Evolutionary conservation across 352 stramenopile species (phyloP), one percentile per base, ranked within the genome.

Genomic region (Phytopythium litorale): DNA sequence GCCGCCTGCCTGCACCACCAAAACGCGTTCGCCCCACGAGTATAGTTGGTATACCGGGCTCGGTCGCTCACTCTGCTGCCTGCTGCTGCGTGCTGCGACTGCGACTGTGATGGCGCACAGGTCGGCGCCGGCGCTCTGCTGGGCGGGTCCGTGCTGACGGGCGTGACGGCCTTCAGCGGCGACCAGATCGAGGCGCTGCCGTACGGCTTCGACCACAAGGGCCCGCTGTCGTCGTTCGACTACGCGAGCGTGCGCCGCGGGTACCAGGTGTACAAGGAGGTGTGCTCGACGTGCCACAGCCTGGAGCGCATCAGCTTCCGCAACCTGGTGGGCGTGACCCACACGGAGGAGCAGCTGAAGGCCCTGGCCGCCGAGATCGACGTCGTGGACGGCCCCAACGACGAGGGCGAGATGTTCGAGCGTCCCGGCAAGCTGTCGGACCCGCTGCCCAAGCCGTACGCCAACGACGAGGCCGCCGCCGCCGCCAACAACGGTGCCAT

Each of bases 391-490:
- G 97, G 96, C 50, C 97, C 97, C 32, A 98, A 99, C 71, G 96
- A 98, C 56, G 85, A 98, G 71, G 97, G 97, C 46, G 97, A 99
- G 79, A 99, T 99, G 97, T 99, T 99, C 65, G 97, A 99, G 67
- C 92, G 97, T 37, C 97, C 97, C 3, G 97, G 96, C 60, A 99
- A 99, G 76, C 88, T 98, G 21, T 97, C 91, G 58, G 96, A 99
- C 84, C 85, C 87, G 7, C 87, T 99, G 25, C 97, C 97, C 23
- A 94, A 88, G 49, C 97, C 97, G 38, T 99, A 99, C 78, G 78
- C 91, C 55, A 99, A 99, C 73, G 97, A 99, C 66, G 96, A 99
- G 63, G 89, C 96, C n/a, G 97, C 91, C 28, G 94, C 96, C 58
- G 89, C 96, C 58, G 97, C 97, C 43, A 99, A 99, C 82, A 98